phyloP scores from a whole-genome alignment of 257 asterid species.

The Penstemon eatonii region DNA sequence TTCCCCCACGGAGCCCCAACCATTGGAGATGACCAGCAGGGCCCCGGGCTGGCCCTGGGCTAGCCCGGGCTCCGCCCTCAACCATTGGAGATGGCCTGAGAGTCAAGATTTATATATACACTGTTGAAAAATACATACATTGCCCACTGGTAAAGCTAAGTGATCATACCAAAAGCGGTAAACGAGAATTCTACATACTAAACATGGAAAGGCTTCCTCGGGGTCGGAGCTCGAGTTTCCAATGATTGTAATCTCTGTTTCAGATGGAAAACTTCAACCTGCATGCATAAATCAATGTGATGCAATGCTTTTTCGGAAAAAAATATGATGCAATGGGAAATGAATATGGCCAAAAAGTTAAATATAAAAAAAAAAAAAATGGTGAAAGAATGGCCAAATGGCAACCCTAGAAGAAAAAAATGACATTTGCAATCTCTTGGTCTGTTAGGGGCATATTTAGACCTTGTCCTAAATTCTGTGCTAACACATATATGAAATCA shows the following conservation, averaged over 20 bases:
- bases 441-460: no score
- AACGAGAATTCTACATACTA: conserved; percentile 30
- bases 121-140: background rate
- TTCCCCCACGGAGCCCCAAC: no score
- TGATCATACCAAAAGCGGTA: conserved; percentile 12
- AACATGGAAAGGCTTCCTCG: conserved; percentile 83
- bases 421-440: background rate
- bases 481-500: background rate
- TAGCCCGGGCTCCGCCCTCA: no score
- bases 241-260: conserved; percentile 90
- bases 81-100: no score
- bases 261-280: conserved; percentile 92
- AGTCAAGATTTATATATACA: no score
- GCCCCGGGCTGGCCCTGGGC: no score
- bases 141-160: background rate
- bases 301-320: background rate
- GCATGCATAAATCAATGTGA: conserved; percentile 21
- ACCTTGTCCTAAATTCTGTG: background rate
- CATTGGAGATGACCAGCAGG: no score
- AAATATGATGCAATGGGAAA: conserved; percentile 7
- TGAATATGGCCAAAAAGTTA: background rate
- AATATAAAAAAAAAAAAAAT: background rate
- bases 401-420: background rate
- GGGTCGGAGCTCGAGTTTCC: conserved; percentile 89
- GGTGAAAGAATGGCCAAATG: background rate